These are phyloP conservation scores for Skeletonema potamos DNA, from an alignment of 108 stramenopile species.

Conservation along the genomic window DNA sequence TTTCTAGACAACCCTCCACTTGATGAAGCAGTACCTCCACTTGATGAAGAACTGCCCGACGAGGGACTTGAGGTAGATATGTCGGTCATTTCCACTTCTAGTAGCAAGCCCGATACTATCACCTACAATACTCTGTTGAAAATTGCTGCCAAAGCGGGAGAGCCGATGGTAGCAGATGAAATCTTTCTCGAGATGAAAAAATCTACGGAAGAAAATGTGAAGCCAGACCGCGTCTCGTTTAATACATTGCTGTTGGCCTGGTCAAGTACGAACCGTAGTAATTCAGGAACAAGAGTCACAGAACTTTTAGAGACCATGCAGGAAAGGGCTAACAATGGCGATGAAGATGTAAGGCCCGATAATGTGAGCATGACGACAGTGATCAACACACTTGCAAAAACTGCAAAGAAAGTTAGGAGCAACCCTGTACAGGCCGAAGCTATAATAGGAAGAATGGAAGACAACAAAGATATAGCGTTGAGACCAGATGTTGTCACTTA, in stretches of 20 bases:
- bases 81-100: background rate
- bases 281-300: conserved; percentile 7
- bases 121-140: conserved; percentile 50
- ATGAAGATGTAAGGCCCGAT: conserved; percentile 32
- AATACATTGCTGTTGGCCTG: conserved; percentile 50
- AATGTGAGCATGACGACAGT: conserved; percentile 46
- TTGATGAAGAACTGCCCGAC: background rate
- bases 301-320: conserved; percentile 40
- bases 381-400: conserved; percentile 32
- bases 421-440: conserved; percentile 47
- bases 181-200: conserved; percentile 36
- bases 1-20: background rate
- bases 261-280: conserved; percentile 17
- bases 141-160: conserved; percentile 28
- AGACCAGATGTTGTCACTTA: conserved; percentile 52
- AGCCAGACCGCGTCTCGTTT: conserved; percentile 34
- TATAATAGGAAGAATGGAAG: conserved; percentile 49
- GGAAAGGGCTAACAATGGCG: conserved; percentile 29
- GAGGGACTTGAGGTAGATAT: background rate
- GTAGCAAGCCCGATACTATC: conserved; percentile 34
- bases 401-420: conserved; percentile 10
- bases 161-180: conserved; percentile 27
- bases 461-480: conserved; percentile 20
- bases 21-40: background rate
- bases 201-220: conserved; percentile 19